Base-by-base conservation (phyloP, 2,329 filamentous ascomycete genomes). In the Paraphaeosphaeria minitans region DNA sequence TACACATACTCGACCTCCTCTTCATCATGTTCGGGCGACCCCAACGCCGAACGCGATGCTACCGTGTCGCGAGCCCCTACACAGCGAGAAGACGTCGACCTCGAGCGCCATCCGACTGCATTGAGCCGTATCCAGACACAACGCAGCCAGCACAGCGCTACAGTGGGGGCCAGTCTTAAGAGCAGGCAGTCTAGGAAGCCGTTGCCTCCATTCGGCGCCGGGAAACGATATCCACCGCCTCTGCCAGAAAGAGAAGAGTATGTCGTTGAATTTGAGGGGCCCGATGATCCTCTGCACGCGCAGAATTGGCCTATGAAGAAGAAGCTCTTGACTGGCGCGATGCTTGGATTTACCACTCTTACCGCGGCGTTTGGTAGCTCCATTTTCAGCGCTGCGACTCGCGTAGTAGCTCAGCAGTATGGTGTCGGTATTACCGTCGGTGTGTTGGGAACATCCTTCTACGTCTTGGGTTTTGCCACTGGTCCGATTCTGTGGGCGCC, bases 261-360 rank as follows among this genome's bases (percentile, higher is more conserved):
- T 71, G 89, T 92, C 0, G 90, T 93, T 45, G 90, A 84, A 42
- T 97, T 96, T 71, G 89, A 93, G 66, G 93, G 92, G 0, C 89
- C 87, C 1, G 84, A 93, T 63, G 93, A 97, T 69, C 92, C 92
- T 2, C 72, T 93, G 60, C 92, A 96, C 76, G 89, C 92, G 1
- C 90, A 94, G 78, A 97, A 97, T 74, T 97, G 93, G 93, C 84
- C 90, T 0, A 71, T 90, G 55, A 85, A 80, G 72, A 93, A 91
- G 81, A 97, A 96, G 87, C 51, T 92, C 41, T 67, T 85, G 4
- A 91, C 88, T 0, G 85, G 87, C 21, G 82, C 83, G 42, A 88
- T 92, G 67, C 80, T 93, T 43, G 90, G 87, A 16, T 93, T 87
- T 69, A 91, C 89, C 14, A 92, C 90, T 19, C 80, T 93, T 67